Conservation (phyloP, 768 basidiomycete genomes). For the Boletellus ananas region DNA sequence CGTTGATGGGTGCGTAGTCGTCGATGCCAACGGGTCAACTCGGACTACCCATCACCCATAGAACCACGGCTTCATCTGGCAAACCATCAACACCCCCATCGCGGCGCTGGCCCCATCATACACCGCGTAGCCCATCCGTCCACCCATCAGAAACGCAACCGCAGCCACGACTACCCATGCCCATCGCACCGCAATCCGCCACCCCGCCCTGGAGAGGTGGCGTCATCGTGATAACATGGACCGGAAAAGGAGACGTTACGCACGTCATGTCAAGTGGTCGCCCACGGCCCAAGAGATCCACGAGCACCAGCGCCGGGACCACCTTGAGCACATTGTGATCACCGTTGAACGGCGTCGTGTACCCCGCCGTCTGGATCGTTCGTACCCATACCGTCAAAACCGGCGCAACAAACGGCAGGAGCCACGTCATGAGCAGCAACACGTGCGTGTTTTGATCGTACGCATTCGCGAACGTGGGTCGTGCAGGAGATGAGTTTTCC, state of each 20-base stretch:
- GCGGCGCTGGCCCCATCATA: conserved; percentile 56
- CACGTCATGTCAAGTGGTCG: conserved; percentile 41
- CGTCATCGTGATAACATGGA: neutral
- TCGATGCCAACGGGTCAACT: too few species aligned
- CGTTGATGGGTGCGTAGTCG: too few species aligned
- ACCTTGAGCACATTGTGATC: conserved; percentile 72
- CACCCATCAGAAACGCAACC: conserved; percentile 62
- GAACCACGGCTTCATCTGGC: conserved; percentile 5
- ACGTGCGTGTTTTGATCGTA: conserved; percentile 56
- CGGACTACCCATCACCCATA: neutral
- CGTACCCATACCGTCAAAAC: conserved; percentile 88
- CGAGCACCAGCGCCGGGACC: conserved; percentile 59
- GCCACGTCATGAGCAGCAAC: conserved; percentile 73
- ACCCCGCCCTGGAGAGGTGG: conserved; percentile 5
- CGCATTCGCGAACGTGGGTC: conserved; percentile 22
- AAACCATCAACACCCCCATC: conserved; percentile 12
- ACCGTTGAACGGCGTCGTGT: conserved; percentile 74
- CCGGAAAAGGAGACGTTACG: conserved; percentile 19
- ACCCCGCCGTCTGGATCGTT: conserved; percentile 75
- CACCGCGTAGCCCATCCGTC: conserved; percentile 60
- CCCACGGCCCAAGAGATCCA: conserved; percentile 57
- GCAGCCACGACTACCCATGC: conserved; percentile 46
- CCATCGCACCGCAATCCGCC: conserved; percentile 43
- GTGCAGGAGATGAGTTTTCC: conserved; percentile 5
- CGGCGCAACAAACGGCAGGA: conserved; percentile 73